Percentiles rank a stretch among this genome's conserved stretches.
Conservation (phyloP, 305 asterid genomes). For the Fraxinus latifolia region DNA sequence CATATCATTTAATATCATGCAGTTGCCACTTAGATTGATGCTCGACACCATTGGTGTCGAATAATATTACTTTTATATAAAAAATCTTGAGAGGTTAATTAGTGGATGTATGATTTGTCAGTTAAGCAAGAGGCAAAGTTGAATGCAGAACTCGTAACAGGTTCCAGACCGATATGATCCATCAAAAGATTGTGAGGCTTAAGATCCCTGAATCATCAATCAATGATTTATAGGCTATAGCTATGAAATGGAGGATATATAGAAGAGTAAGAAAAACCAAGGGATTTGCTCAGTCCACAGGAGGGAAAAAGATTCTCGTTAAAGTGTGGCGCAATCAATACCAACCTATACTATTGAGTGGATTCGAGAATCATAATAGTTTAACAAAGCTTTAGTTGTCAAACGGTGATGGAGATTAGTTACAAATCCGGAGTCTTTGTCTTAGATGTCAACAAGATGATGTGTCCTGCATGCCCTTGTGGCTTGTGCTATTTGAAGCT, state of each 20-base stretch:
- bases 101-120: neutral
- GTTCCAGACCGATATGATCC: conserved; percentile 74
- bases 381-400: neutral
- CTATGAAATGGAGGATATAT: neutral
- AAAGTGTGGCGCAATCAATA: neutral
- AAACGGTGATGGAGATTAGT: neutral
- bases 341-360: neutral
- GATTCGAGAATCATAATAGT: neutral
- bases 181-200: conserved; percentile 93
- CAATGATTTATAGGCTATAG: neutral
- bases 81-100: neutral
- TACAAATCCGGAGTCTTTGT: neutral
- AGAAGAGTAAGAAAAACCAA: neutral
- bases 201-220: conserved; percentile 58
- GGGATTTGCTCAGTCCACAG: neutral
- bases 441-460: neutral
- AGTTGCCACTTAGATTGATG: neutral
- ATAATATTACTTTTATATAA: neutral
- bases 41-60: no score
- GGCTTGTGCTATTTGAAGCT: neutral
- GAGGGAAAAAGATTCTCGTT: neutral
- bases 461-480: neutral
- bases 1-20: no score
- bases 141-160: conserved; percentile 43
- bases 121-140: neutral